Base-by-base conservation (phyloP, 1,284 basidiomycete genomes). In the Phellinidium pouzarii region DNA sequence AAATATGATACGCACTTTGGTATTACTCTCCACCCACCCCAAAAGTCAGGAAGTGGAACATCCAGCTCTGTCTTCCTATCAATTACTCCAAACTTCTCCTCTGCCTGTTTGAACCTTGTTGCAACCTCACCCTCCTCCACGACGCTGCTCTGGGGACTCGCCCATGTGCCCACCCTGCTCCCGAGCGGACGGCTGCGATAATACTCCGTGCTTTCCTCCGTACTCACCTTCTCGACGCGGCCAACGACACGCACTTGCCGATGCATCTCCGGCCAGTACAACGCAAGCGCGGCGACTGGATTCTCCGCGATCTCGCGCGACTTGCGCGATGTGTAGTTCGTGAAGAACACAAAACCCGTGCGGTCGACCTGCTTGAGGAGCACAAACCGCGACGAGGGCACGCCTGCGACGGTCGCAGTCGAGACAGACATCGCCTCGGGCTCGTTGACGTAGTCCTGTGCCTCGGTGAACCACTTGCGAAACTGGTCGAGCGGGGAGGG, bases 1-100 rank as follows among this genome's bases (percentile, higher is more conserved):
- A 52, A 44, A 7, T 51, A 14, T n/a, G 4, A 8, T 9, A 78
- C 84, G 67, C 68, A 94, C 88, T 80, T 79, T 12, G 96, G 96
- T 5, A 97, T 75, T 37, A 99, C 78, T 60, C 94, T 78, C 84
- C 91, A 97, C 2, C 95, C 95, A 54, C 95, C 95, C 96, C 96
- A 99, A 68, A 91, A 91, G 5, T 90, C 85, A 1, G 95, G 96
- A 44, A 87, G 73, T 0, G 91, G 87, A 7, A 97, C 75, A 48
- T 82, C 71, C 1, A 58, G 71, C 4, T 71, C 68, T 27, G 61
- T 65, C 45, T 74, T 69, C 9, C 60, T 66, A 41, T 73, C 72
- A 4, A 70, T 65, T 7, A 78, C 71, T 12, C 72, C 74, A 61
- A 92, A 93, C 37, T 73, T 73, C 44, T 77, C 70, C 64, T 84